Evolutionary conservation across 176 grass and related monocot species (phyloP).

Genomic region (Cocos nucifera): DNA sequence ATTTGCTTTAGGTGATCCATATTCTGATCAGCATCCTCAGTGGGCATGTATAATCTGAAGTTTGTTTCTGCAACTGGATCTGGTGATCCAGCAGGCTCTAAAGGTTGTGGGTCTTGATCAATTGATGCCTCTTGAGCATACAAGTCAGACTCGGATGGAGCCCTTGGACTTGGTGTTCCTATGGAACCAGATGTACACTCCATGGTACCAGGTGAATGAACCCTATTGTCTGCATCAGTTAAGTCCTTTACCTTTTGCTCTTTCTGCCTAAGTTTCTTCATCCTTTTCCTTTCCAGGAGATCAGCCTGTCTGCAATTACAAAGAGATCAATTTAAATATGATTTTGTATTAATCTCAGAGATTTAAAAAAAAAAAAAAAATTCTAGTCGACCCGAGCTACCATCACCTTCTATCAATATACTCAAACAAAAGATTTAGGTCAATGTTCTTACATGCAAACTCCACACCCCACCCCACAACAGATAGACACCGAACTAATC

Average conservation of each 20-base stretch:
- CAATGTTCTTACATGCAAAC: no score
- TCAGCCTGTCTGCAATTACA: constrained; percentile 9
- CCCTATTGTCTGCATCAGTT: background rate
- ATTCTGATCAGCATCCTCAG: background rate
- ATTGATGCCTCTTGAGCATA: background rate
- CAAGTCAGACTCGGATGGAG: background rate
- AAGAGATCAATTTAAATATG: background rate
- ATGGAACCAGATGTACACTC: background rate
- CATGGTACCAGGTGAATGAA: background rate
- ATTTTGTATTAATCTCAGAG: background rate
- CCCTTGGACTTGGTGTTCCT: background rate
- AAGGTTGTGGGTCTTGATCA: background rate
- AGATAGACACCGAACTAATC: no score
- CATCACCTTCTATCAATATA: no score
- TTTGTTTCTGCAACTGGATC: background rate
- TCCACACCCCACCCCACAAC: no score
- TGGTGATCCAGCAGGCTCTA: background rate
- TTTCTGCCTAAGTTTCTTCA: constrained; percentile 16
- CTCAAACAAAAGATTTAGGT: no score
- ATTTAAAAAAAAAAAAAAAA: background rate
- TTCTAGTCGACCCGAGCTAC: background rate
- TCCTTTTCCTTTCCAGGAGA: constrained; percentile 6
- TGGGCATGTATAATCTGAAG: no score
- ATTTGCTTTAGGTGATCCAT: background rate
- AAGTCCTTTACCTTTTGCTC: background rate